Evolutionary conservation across 1,284 basidiomycete genomes (phyloP).

Genomic region (Schizophyllum amplum): DNA sequence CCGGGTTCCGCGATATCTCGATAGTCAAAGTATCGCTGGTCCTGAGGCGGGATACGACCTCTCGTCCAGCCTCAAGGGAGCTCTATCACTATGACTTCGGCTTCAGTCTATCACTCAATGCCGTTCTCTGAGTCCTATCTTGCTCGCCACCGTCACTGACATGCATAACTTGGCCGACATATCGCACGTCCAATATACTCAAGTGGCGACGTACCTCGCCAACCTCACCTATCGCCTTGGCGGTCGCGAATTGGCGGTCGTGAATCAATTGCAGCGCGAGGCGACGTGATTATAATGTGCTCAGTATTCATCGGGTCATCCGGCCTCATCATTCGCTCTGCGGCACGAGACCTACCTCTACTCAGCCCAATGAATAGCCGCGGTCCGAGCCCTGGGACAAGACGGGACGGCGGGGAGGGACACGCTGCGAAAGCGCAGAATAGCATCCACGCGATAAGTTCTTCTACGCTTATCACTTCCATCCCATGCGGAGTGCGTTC

Average conservation of each 20-base stretch:
- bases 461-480: background rate
- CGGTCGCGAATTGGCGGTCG: too few species aligned
- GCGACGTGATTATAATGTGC: background rate
- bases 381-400: too few species aligned
- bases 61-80: too few species aligned
- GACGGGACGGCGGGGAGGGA: too few species aligned
- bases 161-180: background rate
- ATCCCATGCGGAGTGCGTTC: background rate
- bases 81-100: too few species aligned
- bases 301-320: background rate
- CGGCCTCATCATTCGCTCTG: background rate
- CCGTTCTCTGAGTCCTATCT: too few species aligned
- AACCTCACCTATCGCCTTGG: background rate
- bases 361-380: too few species aligned
- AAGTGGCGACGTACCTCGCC: background rate
- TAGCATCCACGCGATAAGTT: background rate
- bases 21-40: too few species aligned
- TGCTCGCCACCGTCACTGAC: too few species aligned
- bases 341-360: background rate
- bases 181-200: background rate
- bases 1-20: too few species aligned
- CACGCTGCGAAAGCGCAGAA: background rate
- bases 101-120: too few species aligned
- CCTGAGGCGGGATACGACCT: too few species aligned
- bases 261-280: background rate